Evolutionary conservation across 768 basidiomycete genomes (phyloP), one percentile per base, ranked within the genome.

Genomic region (Peribolospora kevripleyi): DNA sequence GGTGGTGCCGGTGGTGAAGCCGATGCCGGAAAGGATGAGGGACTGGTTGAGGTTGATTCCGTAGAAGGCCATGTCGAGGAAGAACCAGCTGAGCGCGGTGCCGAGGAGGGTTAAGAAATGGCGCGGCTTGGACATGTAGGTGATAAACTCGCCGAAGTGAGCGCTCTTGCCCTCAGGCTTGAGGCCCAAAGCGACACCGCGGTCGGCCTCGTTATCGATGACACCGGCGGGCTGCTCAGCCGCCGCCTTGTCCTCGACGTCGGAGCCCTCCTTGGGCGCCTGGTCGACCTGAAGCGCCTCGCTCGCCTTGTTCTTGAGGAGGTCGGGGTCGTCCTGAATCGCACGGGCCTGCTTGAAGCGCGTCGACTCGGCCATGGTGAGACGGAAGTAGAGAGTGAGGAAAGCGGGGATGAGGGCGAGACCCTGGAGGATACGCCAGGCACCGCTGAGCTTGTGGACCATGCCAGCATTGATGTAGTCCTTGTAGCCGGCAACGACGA

Each of bases 341-440:
- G 42, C 46, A 13, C 52, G 54, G n/a, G 59, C 59, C 51, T 55
- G 53, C 55, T 60, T 64, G 54, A 54, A 61, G 51, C 55, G 54
- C 43, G 48, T 52, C 36, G 80, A 76, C 61, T 84, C 81, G 8
- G 78, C 76, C 8, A 84, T 74, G 0, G 78, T 81, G 47, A 85
- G 69, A 3, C 82, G 78, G 62, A 80, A 78, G 64, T 83, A 83
- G 13, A 84, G 72, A 4, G 81, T 82, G 13, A 65, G 79, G 52
- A 81, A 78, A 0, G 80, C 81, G 6, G 83, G 82, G 7, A 84
- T 60, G 51, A 83, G 73, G n/a, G 78, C 79, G 9, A 84, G 52
- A n/a, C 80, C 82, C 53, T 82, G 66, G 56, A 76, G 70, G 58
- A 84, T 80, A 14, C 82, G 72, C 82, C 82, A 84, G 3, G 76